A percentile compares a stretch with the other conserved stretches of the same genome.
phyloP scores from a whole-genome alignment of 345 rosid species.

The Lepidium didymum region DNA sequence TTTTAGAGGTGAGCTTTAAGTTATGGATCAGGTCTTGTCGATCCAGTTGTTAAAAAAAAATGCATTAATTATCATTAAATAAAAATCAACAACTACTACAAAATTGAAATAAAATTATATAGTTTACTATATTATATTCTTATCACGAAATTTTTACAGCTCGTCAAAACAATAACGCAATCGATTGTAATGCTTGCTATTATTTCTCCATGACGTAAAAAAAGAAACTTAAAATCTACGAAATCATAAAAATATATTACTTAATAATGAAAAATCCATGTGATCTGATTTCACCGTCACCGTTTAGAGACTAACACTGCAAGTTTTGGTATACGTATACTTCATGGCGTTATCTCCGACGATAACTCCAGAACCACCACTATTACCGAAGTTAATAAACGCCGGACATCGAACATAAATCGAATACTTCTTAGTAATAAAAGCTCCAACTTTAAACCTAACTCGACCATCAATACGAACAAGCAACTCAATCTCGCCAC shows the following conservation, averaged over 20 bases:
- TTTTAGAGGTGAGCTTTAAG: too few species aligned
- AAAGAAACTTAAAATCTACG: slow-evolving; percentile 21
- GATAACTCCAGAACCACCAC: slow-evolving; percentile 6
- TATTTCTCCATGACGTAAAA: background rate
- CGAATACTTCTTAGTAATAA: slow-evolving; percentile 25
- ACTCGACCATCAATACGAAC: slow-evolving; percentile 25
- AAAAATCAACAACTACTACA: background rate
- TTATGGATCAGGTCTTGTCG: too few species aligned
- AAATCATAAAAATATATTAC: background rate
- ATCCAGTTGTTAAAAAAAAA: too few species aligned
- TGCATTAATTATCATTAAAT: too few species aligned
- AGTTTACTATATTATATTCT: background rate
- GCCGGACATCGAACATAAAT: slow-evolving; percentile 39
- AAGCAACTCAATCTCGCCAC: slow-evolving; percentile 17
- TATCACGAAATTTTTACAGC: background rate
- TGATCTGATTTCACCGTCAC: background rate
- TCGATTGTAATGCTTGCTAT: slow-evolving; percentile 15
- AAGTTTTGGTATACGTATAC: slow-evolving; percentile 42
- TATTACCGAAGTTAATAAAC: slow-evolving; percentile 15
- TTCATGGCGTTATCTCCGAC: slow-evolving; percentile 61
- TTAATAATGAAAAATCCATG: background rate
- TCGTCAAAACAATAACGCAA: slow-evolving; percentile 10
- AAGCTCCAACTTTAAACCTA: slow-evolving; percentile 33
- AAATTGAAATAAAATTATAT: background rate
- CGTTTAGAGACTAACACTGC: slow-evolving; percentile 42